Evolutionary conservation across 352 stramenopile genomes (phyloP).

Genomic region (Aphanomyces invadans): DNA sequence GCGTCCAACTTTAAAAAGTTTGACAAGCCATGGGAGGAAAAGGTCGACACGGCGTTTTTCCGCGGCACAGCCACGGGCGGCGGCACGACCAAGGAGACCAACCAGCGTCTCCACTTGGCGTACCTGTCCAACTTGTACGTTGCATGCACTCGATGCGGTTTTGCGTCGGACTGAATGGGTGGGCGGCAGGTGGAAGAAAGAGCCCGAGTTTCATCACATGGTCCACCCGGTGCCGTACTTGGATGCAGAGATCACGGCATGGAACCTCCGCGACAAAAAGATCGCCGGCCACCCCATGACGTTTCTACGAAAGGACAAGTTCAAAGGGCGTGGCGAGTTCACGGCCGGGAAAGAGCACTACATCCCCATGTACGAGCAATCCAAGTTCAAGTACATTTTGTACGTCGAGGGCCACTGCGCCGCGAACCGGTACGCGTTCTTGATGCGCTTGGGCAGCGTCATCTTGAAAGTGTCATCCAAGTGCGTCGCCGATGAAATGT

Average conservation of each 20-base stretch:
- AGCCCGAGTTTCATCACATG: conserved; percentile 77
- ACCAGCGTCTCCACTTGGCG: conserved; percentile 92
- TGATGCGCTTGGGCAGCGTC: conserved; percentile 97
- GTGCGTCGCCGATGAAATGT: conserved; percentile 96
- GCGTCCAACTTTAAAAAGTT: conserved; percentile 96
- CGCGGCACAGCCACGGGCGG: conserved; percentile 93
- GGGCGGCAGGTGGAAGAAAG: conserved; percentile 85
- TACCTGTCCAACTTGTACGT: conserved; percentile 66
- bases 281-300: conserved; percentile 90
- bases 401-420: conserved; percentile 97
- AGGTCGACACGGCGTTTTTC: conserved; percentile 97
- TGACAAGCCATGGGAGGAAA: conserved; percentile 92
- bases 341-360: conserved; percentile 91
- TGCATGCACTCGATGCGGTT: too few relatives aligned
- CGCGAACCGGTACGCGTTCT: conserved; percentile 97
- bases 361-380: conserved; percentile 97
- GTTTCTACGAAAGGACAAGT: conserved; percentile 76
- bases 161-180: too few relatives aligned
- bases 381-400: conserved; percentile 95
- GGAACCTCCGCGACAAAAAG: conserved; percentile 97
- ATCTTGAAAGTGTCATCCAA: conserved; percentile 93
- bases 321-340: conserved; percentile 52
- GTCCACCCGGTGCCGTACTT: conserved; percentile 76
- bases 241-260: conserved; percentile 95
- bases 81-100: conserved; percentile 93